phyloP scores from a whole-genome alignment of 2,329 filamentous ascomycete species.

The Cercospora sojina region DNA sequence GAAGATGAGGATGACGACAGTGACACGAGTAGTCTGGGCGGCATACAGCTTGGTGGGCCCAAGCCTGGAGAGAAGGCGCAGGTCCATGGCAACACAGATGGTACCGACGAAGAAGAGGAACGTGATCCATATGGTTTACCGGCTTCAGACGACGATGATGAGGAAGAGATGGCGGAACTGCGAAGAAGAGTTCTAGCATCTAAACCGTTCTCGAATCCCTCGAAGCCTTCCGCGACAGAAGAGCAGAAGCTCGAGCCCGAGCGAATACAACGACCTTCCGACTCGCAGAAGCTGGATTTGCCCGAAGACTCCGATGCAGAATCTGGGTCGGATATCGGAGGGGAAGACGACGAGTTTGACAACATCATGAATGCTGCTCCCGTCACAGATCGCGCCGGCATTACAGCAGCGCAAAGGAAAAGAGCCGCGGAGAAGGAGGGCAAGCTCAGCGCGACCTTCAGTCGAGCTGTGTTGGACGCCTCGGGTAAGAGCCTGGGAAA shows the following conservation, averaged over 20 bases:
- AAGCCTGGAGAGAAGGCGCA: slow-evolving; percentile 54
- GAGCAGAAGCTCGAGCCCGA: slow-evolving; percentile 58
- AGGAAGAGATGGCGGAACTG: slow-evolving; percentile 90
- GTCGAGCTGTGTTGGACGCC: slow-evolving; percentile 49
- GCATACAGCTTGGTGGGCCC: slow-evolving; percentile 38
- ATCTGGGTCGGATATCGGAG: slow-evolving; percentile 67
- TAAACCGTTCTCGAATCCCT: slow-evolving; percentile 72
- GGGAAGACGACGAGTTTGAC: slow-evolving; percentile 79
- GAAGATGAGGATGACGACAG: slow-evolving; percentile 44
- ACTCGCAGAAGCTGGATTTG: slow-evolving; percentile 40
- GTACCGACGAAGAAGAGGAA: slow-evolving; percentile 50
- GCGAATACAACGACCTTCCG: slow-evolving; percentile 59
- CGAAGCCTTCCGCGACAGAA: slow-evolving; percentile 36
- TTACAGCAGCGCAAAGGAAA: slow-evolving; percentile 60
- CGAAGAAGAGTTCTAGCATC: slow-evolving; percentile 86
- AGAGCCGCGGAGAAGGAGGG: slow-evolving; percentile 49
- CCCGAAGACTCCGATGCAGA: slow-evolving; percentile 62
- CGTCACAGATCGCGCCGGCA: slow-evolving; percentile 80
- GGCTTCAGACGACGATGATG: slow-evolving; percentile 74
- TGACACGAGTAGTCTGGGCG: slow-evolving; percentile 38
- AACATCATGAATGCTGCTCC: slow-evolving; percentile 89
- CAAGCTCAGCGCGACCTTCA: slow-evolving; percentile 49
- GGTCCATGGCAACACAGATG: slow-evolving; percentile 43
- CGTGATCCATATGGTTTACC: slow-evolving; percentile 74
- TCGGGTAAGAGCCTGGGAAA: slow-evolving; percentile 41